Evolutionary conservation across 192 early-diverging fungal genomes (phyloP), one percentile per base, ranked within the genome.

Genomic region (Backusella circina): DNA sequence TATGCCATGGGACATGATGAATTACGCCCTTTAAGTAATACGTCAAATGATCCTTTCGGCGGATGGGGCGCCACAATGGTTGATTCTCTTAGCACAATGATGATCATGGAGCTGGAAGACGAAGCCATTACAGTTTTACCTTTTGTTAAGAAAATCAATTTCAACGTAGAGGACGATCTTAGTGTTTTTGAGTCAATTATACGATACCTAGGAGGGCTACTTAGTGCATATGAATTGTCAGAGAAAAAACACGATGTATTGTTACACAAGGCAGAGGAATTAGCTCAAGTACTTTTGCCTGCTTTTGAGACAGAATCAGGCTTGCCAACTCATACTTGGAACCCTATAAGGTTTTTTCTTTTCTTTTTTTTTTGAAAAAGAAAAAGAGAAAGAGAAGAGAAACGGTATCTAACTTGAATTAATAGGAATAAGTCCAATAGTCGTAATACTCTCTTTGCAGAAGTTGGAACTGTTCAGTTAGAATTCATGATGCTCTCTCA

Each of bases 141-240:
- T 0, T 85, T 90, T 67, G 84, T 95, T 5, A 77, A 76, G 6
- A 82, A 80, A 21, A 68, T 76, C 3, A 71, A 65, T 3, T 77
- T 77, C 12, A 35, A 47, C 6, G 81, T 95, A 18, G 79, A 90
- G 73, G 90, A 92, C 70, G 77, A 69, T 12, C 86, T 93, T 66
- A 90, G 83, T 44, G 88, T 95, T 67, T 97, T 97, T 83, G 96
- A 97, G 78, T 91, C 92, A 32, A 83, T 91, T 74, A 97, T 97
- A 38, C 88, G 96, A 2, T 79, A 79, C 35, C 73, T 95, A 15
- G 96, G 92, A 37, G 96, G 96, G 10, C 77, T 97, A 57, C 79
- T 97, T 39, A 88, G 89, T 51, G 93, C 96, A 2, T 95, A 95
- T 76, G 95, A 97, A 74, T 82, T 97, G 71, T 91, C 93, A 30